These are phyloP conservation scores for Calvatia gigantea DNA, from an alignment of 768 basidiomycete species.

Conservation along the genomic window DNA sequence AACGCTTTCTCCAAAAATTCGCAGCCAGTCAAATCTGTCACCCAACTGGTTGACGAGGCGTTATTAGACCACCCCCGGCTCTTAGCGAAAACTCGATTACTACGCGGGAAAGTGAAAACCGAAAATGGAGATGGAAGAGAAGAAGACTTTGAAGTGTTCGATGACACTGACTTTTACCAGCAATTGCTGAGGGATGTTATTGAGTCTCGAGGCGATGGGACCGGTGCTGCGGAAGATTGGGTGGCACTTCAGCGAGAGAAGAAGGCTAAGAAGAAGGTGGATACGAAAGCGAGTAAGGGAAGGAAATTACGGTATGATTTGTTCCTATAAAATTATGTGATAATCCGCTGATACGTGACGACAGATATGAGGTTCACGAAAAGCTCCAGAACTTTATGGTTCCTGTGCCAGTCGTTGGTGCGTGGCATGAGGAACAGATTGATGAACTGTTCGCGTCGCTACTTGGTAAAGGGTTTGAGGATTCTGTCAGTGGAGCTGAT, in stretches of 20 bases:
- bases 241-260: constrained; percentile 60
- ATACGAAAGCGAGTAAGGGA: constrained; percentile 94
- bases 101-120: constrained; percentile 31
- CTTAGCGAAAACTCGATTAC: constrained; percentile 54
- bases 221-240: constrained; percentile 55
- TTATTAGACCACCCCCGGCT: constrained; percentile 55
- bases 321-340: constrained; percentile 32
- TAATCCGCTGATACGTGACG: neutral
- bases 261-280: constrained; percentile 84
- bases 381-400: constrained; percentile 98
- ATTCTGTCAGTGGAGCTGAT: constrained; percentile 23
- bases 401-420: constrained; percentile 63
- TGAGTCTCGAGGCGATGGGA: constrained; percentile 52
- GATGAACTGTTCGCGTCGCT: constrained; percentile 92
- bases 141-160: constrained; percentile 56
- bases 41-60: constrained; percentile 76
- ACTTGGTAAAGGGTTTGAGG: constrained; percentile 70
- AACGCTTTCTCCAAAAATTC: constrained; percentile 62
- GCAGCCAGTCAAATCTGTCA: constrained; percentile 57
- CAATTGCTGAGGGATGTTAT: constrained; percentile 90
- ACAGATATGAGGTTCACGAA: constrained; percentile 82
- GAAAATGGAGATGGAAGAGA: constrained; percentile 30
- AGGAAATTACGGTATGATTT: constrained; percentile 76
- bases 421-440: constrained; percentile 95
- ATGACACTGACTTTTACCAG: constrained; percentile 93